Evolutionary conservation across 306 rosid genomes (phyloP), one percentile per base, ranked within the genome.

Genomic region (Acacia crassicarpa): DNA sequence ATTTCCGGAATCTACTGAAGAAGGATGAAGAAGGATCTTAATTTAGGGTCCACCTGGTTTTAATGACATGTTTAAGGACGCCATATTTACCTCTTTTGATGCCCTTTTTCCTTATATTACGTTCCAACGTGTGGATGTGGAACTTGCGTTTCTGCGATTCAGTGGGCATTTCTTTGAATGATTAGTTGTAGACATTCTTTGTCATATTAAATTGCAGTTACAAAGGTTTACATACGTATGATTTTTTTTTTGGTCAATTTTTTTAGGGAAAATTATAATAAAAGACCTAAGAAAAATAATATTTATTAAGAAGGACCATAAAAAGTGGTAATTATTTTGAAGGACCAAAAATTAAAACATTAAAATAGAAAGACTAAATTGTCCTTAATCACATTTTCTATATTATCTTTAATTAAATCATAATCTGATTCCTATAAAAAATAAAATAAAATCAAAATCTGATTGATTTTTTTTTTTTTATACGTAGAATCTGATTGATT

Each of bases 1-100:
- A 76, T 95, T 84, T 98, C 99, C 1, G 99, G 99, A 86, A 86
- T 93, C 72, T 92, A 87, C 87, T 95, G 87, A 91, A 82, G 67
- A 49, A 62, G 43, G 45, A 51, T 95, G 87, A 91, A 82, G 67
- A 49, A 62, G 43, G 45, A 51, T 81, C 10, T 70, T 53, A 30
- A 83, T 10, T 59, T 80, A n/a, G 61, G 73, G 56, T 51, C 58
- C 59, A 8, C 43, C 19, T 67, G 76, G 84, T 53, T 59, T 70
- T 20, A 58, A 23, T 72, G 81, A 77, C 81, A 48, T 83, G 9
- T 40, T 53, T 22, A 35, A 54, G 78, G 81, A 58, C 51, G 48
- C 74, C 62, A 46, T 59, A 70, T 76, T 76, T 54, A 30, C 38
- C n/a, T 44, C 67, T 69, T 38, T 77, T 65, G 81, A 76, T 72